Conservation (phyloP, 2,329 filamentous ascomycete species). For the Alternaria angustiovoidea region DNA sequence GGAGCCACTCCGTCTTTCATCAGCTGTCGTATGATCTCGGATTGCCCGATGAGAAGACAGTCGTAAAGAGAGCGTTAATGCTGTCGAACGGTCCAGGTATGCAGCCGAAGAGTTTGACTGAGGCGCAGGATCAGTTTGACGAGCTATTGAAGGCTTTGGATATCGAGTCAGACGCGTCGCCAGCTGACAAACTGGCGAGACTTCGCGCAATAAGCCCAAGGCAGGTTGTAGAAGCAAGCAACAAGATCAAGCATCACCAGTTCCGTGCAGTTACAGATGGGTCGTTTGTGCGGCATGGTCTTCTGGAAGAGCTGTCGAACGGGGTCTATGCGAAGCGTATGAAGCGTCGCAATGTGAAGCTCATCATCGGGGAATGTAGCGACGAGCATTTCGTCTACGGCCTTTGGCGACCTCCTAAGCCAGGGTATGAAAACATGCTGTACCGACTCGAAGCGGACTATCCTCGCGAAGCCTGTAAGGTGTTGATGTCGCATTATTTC, state of each 20-base stretch:
- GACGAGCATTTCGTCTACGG: conserved; percentile 64
- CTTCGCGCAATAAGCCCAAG: conserved; percentile 54
- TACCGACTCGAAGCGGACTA: conserved; percentile 63
- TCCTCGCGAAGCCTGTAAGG: conserved; percentile 53
- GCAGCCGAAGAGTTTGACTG: conserved; percentile 59
- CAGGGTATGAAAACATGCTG: conserved; percentile 54
- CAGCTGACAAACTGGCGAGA: conserved; percentile 55
- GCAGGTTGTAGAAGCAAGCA: conserved; percentile 54
- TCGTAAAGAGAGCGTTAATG: conserved; percentile 63
- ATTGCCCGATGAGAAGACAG: conserved; percentile 54
- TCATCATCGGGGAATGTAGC: conserved; percentile 64
- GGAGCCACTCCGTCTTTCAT: conserved; percentile 64
- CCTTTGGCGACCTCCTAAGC: conserved; percentile 57
- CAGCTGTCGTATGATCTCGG: conserved; percentile 66
- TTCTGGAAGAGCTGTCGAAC: conserved; percentile 58
- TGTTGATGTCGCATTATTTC: conserved; percentile 57
- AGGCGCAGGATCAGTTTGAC: conserved; percentile 62
- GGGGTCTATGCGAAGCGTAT: conserved; percentile 59
- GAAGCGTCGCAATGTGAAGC: conserved; percentile 55
- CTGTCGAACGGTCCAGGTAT: conserved; percentile 62
- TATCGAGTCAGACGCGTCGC: conserved; percentile 53
- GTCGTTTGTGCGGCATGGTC: conserved; percentile 55
- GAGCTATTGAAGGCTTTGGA: conserved; percentile 57
- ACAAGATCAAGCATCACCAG: conserved; percentile 58
- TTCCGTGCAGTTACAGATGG: conserved; percentile 63